phyloP scores from a whole-genome alignment of 139 green algal genomes.

The Medakamo hakoo region DNA sequence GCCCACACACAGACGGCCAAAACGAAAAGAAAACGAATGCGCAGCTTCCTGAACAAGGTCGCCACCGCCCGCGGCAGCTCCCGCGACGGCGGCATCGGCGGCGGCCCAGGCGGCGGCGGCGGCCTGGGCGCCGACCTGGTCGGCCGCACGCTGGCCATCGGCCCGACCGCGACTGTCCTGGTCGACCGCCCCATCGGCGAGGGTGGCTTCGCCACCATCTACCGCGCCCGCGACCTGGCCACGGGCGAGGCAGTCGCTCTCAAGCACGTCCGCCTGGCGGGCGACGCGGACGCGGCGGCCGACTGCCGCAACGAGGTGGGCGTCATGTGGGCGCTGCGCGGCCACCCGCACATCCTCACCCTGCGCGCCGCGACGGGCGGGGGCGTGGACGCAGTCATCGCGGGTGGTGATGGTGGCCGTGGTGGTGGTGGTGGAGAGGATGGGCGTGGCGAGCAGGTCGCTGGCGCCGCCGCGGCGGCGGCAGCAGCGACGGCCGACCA shows the following conservation, averaged over 20 bases:
- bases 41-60: background rate
- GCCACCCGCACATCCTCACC: conserved; percentile 35
- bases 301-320: background rate
- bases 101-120: too few relatives aligned
- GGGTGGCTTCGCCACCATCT: conserved; percentile 55
- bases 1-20: too few relatives aligned
- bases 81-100: too few relatives aligned
- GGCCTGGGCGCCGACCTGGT: background rate
- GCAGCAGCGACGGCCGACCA: too few relatives aligned
- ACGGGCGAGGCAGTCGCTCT: conserved; percentile 36
- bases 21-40: background rate
- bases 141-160: conserved; percentile 7
- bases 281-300: conserved; percentile 15
- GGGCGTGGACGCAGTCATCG: conserved; percentile 11
- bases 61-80: too few relatives aligned
- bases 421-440: too few relatives aligned
- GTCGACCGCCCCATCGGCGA: conserved; percentile 35
- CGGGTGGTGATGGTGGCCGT: too few relatives aligned
- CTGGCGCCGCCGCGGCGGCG: too few relatives aligned
- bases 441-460: too few relatives aligned
- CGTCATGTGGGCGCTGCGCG: background rate
- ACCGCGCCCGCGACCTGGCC: conserved; percentile 24
- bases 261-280: conserved; percentile 53
- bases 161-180: conserved; percentile 12
- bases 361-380: conserved; percentile 42